Base-by-base conservation (phyloP, 768 basidiomycete genomes). In the Mycena crocata region DNA sequence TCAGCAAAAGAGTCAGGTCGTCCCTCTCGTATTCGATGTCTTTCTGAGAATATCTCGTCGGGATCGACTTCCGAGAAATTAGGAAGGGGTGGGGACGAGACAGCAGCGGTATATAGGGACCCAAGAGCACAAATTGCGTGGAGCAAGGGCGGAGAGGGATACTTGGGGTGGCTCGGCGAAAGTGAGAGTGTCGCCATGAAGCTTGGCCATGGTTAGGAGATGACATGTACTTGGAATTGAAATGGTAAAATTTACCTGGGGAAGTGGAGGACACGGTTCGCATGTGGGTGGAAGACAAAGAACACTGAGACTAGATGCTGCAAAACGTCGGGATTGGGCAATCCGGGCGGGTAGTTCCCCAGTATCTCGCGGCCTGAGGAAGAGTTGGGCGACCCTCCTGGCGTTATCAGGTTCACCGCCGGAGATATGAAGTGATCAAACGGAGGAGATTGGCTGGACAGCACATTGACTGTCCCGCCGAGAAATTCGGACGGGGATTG, bases 81-180 rank as follows among this genome's bases (percentile, higher is more conserved):
- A 24, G 85, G 84, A 34, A 83, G 77, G 2, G 89, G 86, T 24
- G 87, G 84, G 5, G 85, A 87, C 14, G 85, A 80, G 4, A 90
- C 87, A 4, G 87, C 89, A 19, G 89, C 88, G 1, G 92, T 93
- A 69, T 93, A 94, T 24, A 90, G 79, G 62, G 92, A 90, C 19
- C 91, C 90, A 37, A 90, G 83, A 2, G 93, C 94, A 77, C 93
- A 94, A 54, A 96, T 92, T n/a, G 93, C 93, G 73, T 96, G 94
- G 0, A 96, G 84, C 42, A 95, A 78, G 12, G 90, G 84, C 8
- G 85, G 74, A 34, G 85, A 83, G 10, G 95, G 95, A 72, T 94
- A 96, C 62, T 89, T 87, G 5, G 88, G 85, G 69, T 93, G 90
- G 26, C 81, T 84, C 0, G 91, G 90, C 1, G 91, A 86, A 6